A percentile compares a stretch with the other conserved stretches of the same genome.
Conservation (phyloP, 768 basidiomycete genomes). For the Mycena chlorophos region DNA sequence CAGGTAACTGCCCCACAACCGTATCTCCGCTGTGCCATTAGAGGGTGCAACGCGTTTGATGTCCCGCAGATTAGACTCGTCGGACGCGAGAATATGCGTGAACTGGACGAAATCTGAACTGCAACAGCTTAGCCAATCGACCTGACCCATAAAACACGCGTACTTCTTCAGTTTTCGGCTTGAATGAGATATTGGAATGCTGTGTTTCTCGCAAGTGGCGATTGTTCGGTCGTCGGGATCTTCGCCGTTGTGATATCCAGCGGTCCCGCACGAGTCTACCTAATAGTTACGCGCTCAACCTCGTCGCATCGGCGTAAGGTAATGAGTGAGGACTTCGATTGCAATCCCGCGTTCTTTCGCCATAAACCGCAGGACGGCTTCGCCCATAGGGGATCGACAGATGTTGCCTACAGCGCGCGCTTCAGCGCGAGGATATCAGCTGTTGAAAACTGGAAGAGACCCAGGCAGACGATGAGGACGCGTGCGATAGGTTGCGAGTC, state of each 20-base stretch:
- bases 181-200: slow-evolving; percentile 65
- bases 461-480: slow-evolving; percentile 75
- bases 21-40: slow-evolving; percentile 61
- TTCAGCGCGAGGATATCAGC: neutral
- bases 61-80: slow-evolving; percentile 69
- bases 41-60: slow-evolving; percentile 52
- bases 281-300: neutral
- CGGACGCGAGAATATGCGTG: slow-evolving; percentile 85
- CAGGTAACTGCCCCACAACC: slow-evolving; percentile 79
- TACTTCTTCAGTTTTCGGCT: slow-evolving; percentile 58
- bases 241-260: slow-evolving; percentile 80
- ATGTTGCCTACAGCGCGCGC: slow-evolving; percentile 60
- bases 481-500: slow-evolving; percentile 25
- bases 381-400: slow-evolving; percentile 90
- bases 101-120: slow-evolving; percentile 70
- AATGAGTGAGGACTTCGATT: too few species aligned
- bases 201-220: slow-evolving; percentile 70
- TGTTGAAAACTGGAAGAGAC: slow-evolving; percentile 24
- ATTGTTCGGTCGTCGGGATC: slow-evolving; percentile 82
- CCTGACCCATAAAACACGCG: neutral
- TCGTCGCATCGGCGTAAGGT: too few species aligned
- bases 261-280: slow-evolving; percentile 79
- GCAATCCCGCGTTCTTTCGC: slow-evolving; percentile 66
- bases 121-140: slow-evolving; percentile 4
- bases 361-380: slow-evolving; percentile 76